phyloP scores from a whole-genome alignment of 768 basidiomycete species.

The Hericium rajendrae region DNA sequence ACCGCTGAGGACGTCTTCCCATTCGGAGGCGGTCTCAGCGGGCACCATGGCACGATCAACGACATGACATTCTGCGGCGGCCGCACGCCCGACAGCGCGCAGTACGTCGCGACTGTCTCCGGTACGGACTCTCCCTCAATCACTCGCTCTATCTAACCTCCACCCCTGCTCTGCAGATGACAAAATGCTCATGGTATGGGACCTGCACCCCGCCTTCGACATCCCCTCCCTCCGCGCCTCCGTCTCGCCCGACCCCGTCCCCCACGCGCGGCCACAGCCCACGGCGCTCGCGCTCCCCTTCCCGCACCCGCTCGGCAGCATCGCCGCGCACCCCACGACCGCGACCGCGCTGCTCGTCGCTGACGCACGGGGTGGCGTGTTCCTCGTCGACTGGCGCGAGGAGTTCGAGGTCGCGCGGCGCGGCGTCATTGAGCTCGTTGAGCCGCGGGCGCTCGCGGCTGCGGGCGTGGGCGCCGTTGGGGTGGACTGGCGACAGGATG shows the following conservation, averaged over 20 bases:
- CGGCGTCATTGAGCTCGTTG: slow-evolving; percentile 61
- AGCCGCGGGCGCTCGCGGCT: slow-evolving; percentile 54
- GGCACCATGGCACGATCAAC: slow-evolving; percentile 71
- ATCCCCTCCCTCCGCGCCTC: slow-evolving; percentile 32
- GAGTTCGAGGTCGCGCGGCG: slow-evolving; percentile 47
- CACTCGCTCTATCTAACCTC: slow-evolving; percentile 1
- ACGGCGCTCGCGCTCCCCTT: slow-evolving; percentile 72
- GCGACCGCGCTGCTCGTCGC: slow-evolving; percentile 76
- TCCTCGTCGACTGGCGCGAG: slow-evolving; percentile 75
- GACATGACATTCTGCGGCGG: slow-evolving; percentile 78
- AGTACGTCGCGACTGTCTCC: slow-evolving; percentile 76
- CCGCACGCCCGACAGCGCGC: slow-evolving; percentile 50
- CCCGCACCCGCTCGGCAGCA: slow-evolving; percentile 58
- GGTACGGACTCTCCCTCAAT: slow-evolving; percentile 30
- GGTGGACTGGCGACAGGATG: slow-evolving; percentile 62
- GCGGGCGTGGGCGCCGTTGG: slow-evolving; percentile 41
- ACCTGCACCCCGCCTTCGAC: slow-evolving; percentile 52
- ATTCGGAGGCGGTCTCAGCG: slow-evolving; percentile 74
- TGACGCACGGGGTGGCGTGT: slow-evolving; percentile 64
- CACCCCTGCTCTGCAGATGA: slow-evolving; percentile 41
- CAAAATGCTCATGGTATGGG: slow-evolving; percentile 82
- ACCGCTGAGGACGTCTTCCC: slow-evolving; percentile 46
- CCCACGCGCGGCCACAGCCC: slow-evolving; percentile 48
- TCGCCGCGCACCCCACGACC: slow-evolving; percentile 60
- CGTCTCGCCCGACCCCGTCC: slow-evolving; percentile 19